A percentile compares a stretch with the other conserved stretches of the same genome.
These are phyloP conservation scores for Nemania diffusa DNA, from an alignment of 2,329 filamentous ascomycete genomes.

Conservation along the genomic window DNA sequence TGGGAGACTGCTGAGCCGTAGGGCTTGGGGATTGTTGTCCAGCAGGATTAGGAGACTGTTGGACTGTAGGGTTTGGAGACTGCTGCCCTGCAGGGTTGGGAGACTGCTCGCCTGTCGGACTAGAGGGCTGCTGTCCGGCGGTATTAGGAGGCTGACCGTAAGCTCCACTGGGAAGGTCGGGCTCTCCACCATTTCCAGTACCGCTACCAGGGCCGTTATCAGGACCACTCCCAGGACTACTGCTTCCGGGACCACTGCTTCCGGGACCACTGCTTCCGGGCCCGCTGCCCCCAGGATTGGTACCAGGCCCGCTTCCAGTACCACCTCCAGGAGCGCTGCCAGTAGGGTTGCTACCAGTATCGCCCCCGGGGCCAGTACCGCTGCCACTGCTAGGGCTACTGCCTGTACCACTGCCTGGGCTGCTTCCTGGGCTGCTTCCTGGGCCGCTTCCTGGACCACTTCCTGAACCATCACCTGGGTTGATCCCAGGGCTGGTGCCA, in stretches of 20 bases:
- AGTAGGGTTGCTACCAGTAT: not conserved
- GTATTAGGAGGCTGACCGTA: constrained; percentile 35
- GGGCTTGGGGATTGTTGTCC: constrained; percentile 29
- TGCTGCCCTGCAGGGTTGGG: constrained; percentile 19
- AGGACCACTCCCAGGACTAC: too few relatives aligned
- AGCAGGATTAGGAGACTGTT: constrained; percentile 18
- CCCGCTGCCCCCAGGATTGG: not conserved
- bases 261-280: constrained; percentile 8
- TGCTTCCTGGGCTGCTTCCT: constrained; percentile 16
- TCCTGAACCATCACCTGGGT: constrained; percentile 8
- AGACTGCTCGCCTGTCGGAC: constrained; percentile 18
- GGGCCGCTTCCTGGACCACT: constrained; percentile 5
- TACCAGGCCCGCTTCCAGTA: constrained; percentile 11
- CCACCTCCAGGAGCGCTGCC: constrained; percentile 9
- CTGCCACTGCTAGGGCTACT: constrained; percentile 2
- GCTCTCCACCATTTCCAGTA: constrained; percentile 7
- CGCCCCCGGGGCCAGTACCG: constrained; percentile 16
- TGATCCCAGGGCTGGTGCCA: constrained; percentile 17
- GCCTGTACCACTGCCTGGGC: constrained; percentile 10
- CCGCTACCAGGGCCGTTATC: constrained; percentile 7
- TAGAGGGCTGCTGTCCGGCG: constrained; percentile 28
- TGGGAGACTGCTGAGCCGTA: constrained; percentile 17
- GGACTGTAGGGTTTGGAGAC: constrained; percentile 19
- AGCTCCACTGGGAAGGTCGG: constrained; percentile 32
- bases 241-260: constrained; percentile 4